Percentiles rank a stretch among this genome's conserved stretches.
These are phyloP conservation scores for Eucalyptus rudis DNA, from an alignment of 345 rosid species.

Conservation along the genomic window DNA sequence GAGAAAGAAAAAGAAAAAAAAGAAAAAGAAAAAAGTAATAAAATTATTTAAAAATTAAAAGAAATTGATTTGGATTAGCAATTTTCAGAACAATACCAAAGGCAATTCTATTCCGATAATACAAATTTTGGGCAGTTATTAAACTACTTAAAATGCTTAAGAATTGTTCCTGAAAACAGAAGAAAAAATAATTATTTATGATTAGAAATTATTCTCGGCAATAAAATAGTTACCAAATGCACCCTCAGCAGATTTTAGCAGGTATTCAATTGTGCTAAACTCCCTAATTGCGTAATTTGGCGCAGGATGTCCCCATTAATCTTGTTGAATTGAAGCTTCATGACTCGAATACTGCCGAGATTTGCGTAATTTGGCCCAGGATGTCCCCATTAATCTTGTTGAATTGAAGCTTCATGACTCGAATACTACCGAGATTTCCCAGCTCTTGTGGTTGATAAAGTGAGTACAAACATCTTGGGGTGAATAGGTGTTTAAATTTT, in stretches of 20 bases:
- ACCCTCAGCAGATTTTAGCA: conserved; percentile 34
- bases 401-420: conserved; percentile 41
- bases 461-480: fast-evolving
- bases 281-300: conserved; percentile 4
- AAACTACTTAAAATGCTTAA: fast-evolving
- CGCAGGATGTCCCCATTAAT: conserved; percentile 27
- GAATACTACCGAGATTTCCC: conserved; percentile 23
- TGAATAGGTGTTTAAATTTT: too few species aligned
- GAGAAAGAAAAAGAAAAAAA: fast-evolving
- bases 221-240: fast-evolving
- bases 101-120: fast-evolving
- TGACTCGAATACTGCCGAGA: conserved; percentile 31
- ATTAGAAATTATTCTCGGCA: fast-evolving
- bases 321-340: conserved; percentile 40
- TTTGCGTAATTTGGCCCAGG: too few species aligned
- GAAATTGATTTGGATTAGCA: too few species aligned
- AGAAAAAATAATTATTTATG: fast-evolving
- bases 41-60: too few species aligned
- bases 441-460: conserved; percentile 5
- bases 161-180: fast-evolving
- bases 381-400: conserved; percentile 31
- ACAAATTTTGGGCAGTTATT: too few species aligned
- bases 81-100: fast-evolving
- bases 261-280: conserved; percentile 23
- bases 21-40: fast-evolving